Percentiles rank a stretch among this genome's conserved stretches.
Evolutionary conservation across 805 yeast species (phyloP).

Genomic region (Saccharomycopsis capsularis): DNA sequence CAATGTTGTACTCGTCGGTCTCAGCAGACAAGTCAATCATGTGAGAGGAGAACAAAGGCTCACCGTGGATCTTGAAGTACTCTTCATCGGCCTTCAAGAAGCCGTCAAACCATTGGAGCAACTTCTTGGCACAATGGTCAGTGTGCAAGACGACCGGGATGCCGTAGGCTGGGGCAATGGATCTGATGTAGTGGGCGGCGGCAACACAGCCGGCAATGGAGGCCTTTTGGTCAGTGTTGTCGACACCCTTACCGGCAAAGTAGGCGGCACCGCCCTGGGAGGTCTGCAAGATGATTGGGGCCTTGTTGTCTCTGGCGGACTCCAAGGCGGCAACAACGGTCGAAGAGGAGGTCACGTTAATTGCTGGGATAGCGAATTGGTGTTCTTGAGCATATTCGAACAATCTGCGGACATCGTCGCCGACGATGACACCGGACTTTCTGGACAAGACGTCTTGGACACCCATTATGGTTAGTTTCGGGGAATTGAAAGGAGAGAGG

Average conservation of each 20-base stretch:
- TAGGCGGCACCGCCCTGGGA: slow-evolving; percentile 99
- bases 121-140: slow-evolving; percentile 98
- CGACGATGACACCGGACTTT: slow-evolving; percentile 97
- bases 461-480: slow-evolving; percentile 49
- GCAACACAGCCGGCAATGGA: slow-evolving; percentile 93
- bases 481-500: not conserved
- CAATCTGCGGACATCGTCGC: slow-evolving; percentile 82
- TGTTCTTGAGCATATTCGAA: slow-evolving; percentile 90
- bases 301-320: slow-evolving; percentile 90
- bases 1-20: slow-evolving; percentile 91
- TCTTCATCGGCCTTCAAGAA: slow-evolving; percentile 96
- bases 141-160: slow-evolving; percentile 96
- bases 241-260: slow-evolving; percentile 99
- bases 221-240: slow-evolving; percentile 88
- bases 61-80: slow-evolving; percentile 77
- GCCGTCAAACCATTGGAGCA: slow-evolving; percentile 98
- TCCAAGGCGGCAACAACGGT: slow-evolving; percentile 95
- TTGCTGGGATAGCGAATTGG: slow-evolving; percentile 96
- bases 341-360: slow-evolving; percentile 96
- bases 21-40: slow-evolving; percentile 98
- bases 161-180: slow-evolving; percentile 94
- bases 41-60: slow-evolving; percentile 97
- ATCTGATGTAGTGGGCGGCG: slow-evolving; percentile 95
- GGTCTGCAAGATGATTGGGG: slow-evolving; percentile 95
- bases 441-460: slow-evolving; percentile 71